Base-by-base conservation (phyloP, 2,329 filamentous ascomycete genomes). In the Xylaria sp. region DNA sequence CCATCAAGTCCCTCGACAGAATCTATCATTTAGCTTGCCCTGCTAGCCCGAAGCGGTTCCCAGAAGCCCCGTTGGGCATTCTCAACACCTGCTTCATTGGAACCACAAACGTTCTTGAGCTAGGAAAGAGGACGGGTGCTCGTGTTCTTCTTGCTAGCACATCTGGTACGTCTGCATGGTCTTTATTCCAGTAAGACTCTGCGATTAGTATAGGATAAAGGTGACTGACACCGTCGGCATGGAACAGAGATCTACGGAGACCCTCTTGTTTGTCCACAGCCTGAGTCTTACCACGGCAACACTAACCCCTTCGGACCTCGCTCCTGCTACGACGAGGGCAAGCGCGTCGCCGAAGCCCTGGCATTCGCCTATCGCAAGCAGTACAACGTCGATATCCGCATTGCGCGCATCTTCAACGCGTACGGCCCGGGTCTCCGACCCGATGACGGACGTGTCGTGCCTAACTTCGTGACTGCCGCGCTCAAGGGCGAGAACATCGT, bases 231-330 rank as follows among this genome's bases (percentile, higher is more conserved):
- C 2, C 1, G 9, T 25, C 20, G 9, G 23, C 6, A 3, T 13
- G 46, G 20, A 25, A 50, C 12, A 50, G 46, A 50, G 20, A 50
- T 50, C 20, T 50, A 50, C 46, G 46, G 46, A 50, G 46, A 50
- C n/a, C 46, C 46, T 50, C 46, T 50, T 13, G 46, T 50, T 9
- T 50, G 46, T 20, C 46, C 46, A 9, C 46, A 50, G 20, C 46
- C 46, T 3, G 46, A 50, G 20, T 50, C 46, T 5, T 50, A 50
- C 20, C 46, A 50, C 46, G 46, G 46, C 20, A 50, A 50, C 46
- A 50, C 46, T 25, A 50, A 50, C 20, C 46, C 46, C 20, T 50
- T 50, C 20, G 46, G 46, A 8, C 46, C 46, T 50, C 46, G 46
- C 20, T 50, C 46, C 46, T 50, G 46, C 18, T 50, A 50, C 20